These are phyloP conservation scores for Gryganskiella cystojenkinii DNA, from an alignment of 192 early-diverging fungal species.

Conservation along the genomic window DNA sequence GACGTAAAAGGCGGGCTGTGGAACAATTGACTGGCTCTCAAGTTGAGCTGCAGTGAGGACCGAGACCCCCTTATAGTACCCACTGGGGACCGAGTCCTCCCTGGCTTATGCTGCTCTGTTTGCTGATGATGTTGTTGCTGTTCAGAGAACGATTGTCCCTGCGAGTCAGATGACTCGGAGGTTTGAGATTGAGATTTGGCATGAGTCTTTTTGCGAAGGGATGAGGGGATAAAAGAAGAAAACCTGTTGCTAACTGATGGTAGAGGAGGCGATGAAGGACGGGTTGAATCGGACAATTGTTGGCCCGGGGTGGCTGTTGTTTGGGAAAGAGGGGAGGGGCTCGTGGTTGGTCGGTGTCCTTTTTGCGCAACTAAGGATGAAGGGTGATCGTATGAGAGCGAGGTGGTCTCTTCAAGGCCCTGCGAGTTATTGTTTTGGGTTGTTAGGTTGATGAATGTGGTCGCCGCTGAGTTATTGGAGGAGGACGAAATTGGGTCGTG, in stretches of 20 bases:
- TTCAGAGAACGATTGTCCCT: neutral
- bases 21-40: constrained; percentile 7
- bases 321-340: neutral
- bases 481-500: constrained; percentile 12
- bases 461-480: constrained; percentile 7
- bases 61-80: constrained; percentile 1
- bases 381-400: no score
- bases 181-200: neutral
- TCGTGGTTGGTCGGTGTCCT: neutral
- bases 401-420: no score
- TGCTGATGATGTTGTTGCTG: constrained; percentile 5
- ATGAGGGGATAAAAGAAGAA: neutral
- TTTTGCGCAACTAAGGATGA: neutral
- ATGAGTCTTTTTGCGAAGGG: neutral
- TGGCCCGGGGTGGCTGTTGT: neutral
- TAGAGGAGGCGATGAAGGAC: neutral
- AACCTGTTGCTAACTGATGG: neutral
- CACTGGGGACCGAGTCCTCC: no score
- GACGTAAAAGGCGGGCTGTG: constrained; percentile 2
- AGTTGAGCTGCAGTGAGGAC: constrained; percentile 25
- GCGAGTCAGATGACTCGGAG: neutral
- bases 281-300: neutral
- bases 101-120: neutral
- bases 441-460: constrained; percentile 22
- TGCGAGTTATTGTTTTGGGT: neutral